Conservation (phyloP, 2,329 filamentous ascomycete species). For the Xylariaceae sp. region DNA sequence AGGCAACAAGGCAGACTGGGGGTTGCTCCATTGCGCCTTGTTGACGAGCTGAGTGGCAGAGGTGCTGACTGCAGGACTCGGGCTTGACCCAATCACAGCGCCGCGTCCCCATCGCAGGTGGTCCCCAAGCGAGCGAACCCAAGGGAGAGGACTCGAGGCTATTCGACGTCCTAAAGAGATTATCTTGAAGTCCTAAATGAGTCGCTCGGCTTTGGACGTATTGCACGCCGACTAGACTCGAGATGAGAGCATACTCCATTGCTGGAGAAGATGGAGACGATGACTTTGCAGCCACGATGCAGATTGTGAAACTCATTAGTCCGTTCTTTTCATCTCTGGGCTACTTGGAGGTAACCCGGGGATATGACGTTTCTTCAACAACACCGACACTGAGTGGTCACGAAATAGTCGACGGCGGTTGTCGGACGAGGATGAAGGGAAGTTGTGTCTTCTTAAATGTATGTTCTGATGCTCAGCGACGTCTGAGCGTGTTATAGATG, state of each 20-base stretch:
- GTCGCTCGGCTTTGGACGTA: constrained; percentile 27
- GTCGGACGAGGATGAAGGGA: neutral
- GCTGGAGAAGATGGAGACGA: constrained; percentile 5
- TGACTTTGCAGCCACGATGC: constrained; percentile 14
- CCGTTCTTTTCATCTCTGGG: constrained; percentile 9
- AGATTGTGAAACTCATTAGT: constrained; percentile 8
- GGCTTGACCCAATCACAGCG: constrained; percentile 29
- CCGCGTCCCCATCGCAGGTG: constrained; percentile 13
- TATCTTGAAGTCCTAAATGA: constrained; percentile 19
- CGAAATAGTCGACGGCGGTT: neutral
- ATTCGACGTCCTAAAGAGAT: constrained; percentile 18
- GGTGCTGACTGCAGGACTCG: constrained; percentile 34
- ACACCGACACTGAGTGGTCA: neutral
- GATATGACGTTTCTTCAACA: neutral
- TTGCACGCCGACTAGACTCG: constrained; percentile 13
- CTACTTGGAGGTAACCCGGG: constrained; percentile 7
- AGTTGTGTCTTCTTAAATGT: constrained; percentile 5
- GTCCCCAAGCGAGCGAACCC: constrained; percentile 12
- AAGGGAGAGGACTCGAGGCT: constrained; percentile 21
- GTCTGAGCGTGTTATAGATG: neutral
- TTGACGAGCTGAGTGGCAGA: constrained; percentile 31
- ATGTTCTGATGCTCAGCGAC: too few relatives aligned
- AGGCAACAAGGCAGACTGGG: constrained; percentile 36
- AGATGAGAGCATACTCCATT: too few relatives aligned
- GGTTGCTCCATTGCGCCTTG: constrained; percentile 30